Base-by-base conservation (phyloP, 2,329 filamentous ascomycete genomes). In the Verticillium nubilum region DNA sequence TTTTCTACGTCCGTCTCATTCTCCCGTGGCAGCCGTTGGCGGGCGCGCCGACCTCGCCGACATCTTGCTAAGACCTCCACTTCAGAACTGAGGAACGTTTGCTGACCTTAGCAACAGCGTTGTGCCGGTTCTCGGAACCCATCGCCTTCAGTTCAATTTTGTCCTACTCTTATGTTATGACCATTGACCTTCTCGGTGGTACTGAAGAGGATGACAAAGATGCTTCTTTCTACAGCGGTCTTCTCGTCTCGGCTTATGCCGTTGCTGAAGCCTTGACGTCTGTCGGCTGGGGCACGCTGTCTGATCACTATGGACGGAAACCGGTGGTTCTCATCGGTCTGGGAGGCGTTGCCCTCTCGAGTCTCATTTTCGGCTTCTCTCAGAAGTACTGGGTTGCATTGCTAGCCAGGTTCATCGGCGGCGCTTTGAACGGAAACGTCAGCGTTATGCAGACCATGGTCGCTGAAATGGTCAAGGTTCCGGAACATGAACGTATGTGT, bases 141-240 rank as follows among this genome's bases (percentile, higher is more conserved):
- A 77, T 78, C 63, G 76, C 76, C 33, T 77, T 78, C 72, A 76
- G 74, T 64, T 78, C 75, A 9, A 78, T 78, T 64, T 68, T 77
- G 52, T 73, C 76, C 37, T 78, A 78, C 65, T 75, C 74, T 3
- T 78, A 72, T 61, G 69, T 72, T 5, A 77, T 78, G 75, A 74
- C 76, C 5, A 63, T 70, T 58, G 72, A 76, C 55, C 67, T 80
- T 47, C 67, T 73, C 57, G 71, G 67, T 42, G 72, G 67, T 28
- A 23, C n/a, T 23, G 42, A 50, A 50, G 42, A 50, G 42, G 70
- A 74, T n/a, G 68, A 70, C 17, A 55, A 55, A 15, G 69, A 78
- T 33, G 73, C 77, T 17, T 69, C 73, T 27, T 84, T 85, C 71
- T 79, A 78, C 69, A 70, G 77, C 25, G 80, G 81, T 12, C 76